phyloP scores from a whole-genome alignment of 768 basidiomycete genomes.

The Leucosporidium scottii region DNA sequence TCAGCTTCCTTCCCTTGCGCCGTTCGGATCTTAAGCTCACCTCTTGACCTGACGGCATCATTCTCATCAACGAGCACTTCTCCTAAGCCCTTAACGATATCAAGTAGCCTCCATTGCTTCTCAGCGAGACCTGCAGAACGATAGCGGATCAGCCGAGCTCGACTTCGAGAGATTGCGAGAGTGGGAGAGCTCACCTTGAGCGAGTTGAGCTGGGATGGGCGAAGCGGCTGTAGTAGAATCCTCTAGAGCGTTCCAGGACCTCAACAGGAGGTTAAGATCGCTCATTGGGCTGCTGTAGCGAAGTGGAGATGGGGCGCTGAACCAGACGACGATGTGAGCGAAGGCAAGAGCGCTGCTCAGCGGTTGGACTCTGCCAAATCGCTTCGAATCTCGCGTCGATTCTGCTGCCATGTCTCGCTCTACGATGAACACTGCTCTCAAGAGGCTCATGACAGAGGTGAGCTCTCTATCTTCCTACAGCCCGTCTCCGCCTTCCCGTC shows the following conservation, averaged over 20 bases:
- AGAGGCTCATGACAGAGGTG: slow-evolving; percentile 78
- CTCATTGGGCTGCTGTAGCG: too few species aligned
- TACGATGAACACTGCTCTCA: slow-evolving; percentile 55
- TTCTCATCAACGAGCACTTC: slow-evolving; percentile 84
- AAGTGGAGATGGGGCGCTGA: too few species aligned
- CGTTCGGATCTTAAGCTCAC: slow-evolving; percentile 44
- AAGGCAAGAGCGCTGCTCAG: too few species aligned
- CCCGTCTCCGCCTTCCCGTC: not conserved
- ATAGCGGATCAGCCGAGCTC: too few species aligned
- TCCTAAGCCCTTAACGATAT: slow-evolving; percentile 77
- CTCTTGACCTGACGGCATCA: slow-evolving; percentile 67
- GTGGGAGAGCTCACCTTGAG: slow-evolving; percentile 1
- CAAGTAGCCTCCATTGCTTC: slow-evolving; percentile 13
- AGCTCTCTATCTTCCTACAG: not conserved
- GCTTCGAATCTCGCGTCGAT: not conserved
- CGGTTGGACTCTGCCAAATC: too few species aligned
- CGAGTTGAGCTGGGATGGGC: slow-evolving; percentile 5
- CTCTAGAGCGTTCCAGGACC: not conserved
- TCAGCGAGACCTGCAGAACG: not conserved
- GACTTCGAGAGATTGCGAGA: not conserved
- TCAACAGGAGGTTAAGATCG: not conserved
- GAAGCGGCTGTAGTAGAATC: not conserved
- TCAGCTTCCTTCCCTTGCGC: not conserved
- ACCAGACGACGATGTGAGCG: too few species aligned
- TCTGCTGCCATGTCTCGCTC: not conserved